phyloP scores from a whole-genome alignment of 352 stramenopile species.

The Stramenopiles sp. region DNA sequence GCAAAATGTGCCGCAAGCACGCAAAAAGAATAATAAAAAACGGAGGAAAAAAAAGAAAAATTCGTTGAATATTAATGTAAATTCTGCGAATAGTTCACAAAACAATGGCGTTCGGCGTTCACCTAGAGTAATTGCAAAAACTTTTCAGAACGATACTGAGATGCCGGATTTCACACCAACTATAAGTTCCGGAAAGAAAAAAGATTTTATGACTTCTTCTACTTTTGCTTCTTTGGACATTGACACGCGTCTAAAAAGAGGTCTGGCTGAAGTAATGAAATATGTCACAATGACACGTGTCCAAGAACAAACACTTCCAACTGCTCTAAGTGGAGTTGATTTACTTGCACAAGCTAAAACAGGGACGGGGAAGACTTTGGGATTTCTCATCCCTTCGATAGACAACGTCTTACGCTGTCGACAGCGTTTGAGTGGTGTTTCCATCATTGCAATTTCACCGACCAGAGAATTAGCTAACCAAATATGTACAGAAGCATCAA shows the following conservation, averaged over 20 bases:
- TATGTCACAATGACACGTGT: constrained; percentile 25
- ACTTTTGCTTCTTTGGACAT: not conserved
- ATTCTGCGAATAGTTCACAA: too few relatives aligned
- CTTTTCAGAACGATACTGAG: too few relatives aligned
- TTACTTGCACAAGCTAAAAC: constrained; percentile 52
- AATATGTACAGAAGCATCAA: constrained; percentile 37
- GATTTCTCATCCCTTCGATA: constrained; percentile 41
- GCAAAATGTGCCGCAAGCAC: too few relatives aligned
- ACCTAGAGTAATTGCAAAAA: too few relatives aligned
- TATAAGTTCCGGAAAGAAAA: not conserved
- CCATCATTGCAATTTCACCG: constrained; percentile 36
- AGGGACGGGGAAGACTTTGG: constrained; percentile 48
- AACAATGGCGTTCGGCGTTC: too few relatives aligned
- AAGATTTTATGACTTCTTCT: not conserved
- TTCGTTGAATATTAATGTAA: too few relatives aligned
- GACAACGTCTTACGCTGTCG: constrained; percentile 18
- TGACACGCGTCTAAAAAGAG: not conserved
- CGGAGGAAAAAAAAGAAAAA: too few relatives aligned
- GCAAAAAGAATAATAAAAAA: too few relatives aligned
- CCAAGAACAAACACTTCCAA: constrained; percentile 37
- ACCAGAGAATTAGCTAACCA: constrained; percentile 50
- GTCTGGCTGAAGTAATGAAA: constrained; percentile 2
- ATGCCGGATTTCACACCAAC: not conserved
- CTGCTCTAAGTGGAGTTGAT: constrained; percentile 32
- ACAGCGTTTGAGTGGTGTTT: not conserved